Evolutionary conservation across 2,329 filamentous ascomycete genomes (phyloP).

Genomic region (Microdochium nivale): DNA sequence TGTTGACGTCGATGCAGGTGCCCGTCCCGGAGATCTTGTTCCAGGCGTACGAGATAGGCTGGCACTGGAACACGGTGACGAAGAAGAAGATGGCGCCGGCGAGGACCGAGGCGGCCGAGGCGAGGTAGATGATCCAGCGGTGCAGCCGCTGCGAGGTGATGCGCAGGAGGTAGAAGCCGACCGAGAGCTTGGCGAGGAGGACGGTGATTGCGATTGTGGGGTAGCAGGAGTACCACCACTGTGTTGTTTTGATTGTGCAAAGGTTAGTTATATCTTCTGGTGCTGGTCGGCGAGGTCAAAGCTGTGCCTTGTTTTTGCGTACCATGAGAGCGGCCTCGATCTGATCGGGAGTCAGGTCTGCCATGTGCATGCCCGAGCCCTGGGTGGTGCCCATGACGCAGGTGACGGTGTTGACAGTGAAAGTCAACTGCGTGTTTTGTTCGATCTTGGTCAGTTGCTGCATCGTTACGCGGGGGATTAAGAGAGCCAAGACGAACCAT

Average conservation of each 20-base stretch:
- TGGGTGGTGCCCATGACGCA: neutral
- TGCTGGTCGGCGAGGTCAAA: no score
- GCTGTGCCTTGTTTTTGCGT: neutral
- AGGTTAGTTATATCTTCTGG: no score
- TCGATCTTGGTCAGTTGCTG: neutral
- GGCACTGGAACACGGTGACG: slow-evolving; percentile 40
- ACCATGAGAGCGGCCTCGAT: neutral
- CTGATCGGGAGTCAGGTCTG: neutral
- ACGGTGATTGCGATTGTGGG: neutral
- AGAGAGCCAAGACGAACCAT: slow-evolving; percentile 1
- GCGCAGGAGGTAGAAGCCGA: slow-evolving; percentile 30
- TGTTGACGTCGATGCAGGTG: slow-evolving; percentile 27
- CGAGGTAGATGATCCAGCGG: slow-evolving; percentile 21
- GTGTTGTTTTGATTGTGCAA: neutral
- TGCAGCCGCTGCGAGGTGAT: slow-evolving; percentile 25
- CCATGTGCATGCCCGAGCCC: neutral
- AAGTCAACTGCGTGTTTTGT: neutral
- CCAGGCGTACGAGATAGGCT: slow-evolving; percentile 40
- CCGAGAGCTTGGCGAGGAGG: slow-evolving; percentile 13
- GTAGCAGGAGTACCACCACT: neutral
- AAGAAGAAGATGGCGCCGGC: slow-evolving; percentile 32
- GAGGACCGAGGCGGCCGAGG: slow-evolving; percentile 23
- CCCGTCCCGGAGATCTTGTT: slow-evolving; percentile 25
- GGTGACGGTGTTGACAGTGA: neutral
- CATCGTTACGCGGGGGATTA: no score